phyloP scores from a whole-genome alignment of 140 eudicot genomes.

The Cichorium intybus region DNA sequence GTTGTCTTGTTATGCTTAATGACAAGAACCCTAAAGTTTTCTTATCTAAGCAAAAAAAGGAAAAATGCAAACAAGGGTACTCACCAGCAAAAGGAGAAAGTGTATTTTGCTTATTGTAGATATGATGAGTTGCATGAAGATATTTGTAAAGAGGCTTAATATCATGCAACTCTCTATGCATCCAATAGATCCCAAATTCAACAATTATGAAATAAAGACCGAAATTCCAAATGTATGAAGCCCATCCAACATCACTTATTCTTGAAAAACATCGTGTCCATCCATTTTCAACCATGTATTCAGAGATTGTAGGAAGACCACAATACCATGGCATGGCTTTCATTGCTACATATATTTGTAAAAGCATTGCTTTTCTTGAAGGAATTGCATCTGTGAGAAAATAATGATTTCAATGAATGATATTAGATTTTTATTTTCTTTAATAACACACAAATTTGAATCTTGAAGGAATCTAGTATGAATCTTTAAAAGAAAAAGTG shows the following conservation, averaged over 20 bases:
- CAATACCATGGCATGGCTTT: slow-evolving; percentile 35
- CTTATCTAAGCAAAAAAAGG: not conserved
- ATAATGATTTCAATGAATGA: not conserved
- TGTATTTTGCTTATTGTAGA: slow-evolving; percentile 36
- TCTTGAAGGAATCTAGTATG: not conserved
- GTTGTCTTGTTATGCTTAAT: no score
- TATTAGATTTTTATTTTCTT: not conserved
- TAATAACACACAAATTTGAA: not conserved
- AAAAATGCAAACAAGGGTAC: not conserved
- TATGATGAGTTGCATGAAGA: slow-evolving; percentile 45
- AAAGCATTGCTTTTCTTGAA: slow-evolving; percentile 26
- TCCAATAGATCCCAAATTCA: slow-evolving; percentile 47
- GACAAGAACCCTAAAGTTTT: not conserved
- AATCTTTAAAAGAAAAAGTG: not conserved
- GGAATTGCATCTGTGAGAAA: slow-evolving; percentile 31
- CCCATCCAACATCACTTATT: slow-evolving; percentile 33
- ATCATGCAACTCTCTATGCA: slow-evolving; percentile 47
- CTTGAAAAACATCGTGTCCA: slow-evolving; percentile 39
- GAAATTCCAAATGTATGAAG: slow-evolving; percentile 23
- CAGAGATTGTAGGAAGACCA: slow-evolving; percentile 24
- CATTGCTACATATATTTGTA: slow-evolving; percentile 42
- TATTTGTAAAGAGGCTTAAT: slow-evolving; percentile 45
- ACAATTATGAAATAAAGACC: slow-evolving; percentile 32
- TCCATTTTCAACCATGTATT: slow-evolving; percentile 43
- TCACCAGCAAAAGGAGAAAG: slow-evolving; percentile 45